A percentile compares a stretch with the other conserved stretches of the same genome.
phyloP scores from a whole-genome alignment of 164 flowering plant genomes.

The Berberis thunbergii region DNA sequence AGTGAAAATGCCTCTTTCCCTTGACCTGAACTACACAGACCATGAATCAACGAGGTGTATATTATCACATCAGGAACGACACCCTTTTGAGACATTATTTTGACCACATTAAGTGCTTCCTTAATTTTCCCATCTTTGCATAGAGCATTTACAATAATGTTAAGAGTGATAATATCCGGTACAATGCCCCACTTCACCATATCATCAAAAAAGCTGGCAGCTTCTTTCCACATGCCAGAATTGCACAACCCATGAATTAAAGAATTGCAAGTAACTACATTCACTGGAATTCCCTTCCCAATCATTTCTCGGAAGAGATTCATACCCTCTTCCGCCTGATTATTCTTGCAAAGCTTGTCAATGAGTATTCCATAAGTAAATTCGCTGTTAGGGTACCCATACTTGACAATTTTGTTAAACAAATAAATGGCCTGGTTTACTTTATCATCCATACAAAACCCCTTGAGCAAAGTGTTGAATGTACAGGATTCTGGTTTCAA shows the following conservation, averaged over 20 bases:
- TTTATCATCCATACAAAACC: constrained; percentile 7
- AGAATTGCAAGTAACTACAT: neutral
- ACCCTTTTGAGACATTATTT: constrained; percentile 7
- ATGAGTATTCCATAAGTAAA: constrained; percentile 10
- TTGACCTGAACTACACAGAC: constrained; percentile 1
- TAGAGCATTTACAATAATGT: too few relatives aligned
- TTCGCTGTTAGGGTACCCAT: constrained; percentile 1
- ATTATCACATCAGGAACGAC: neutral
- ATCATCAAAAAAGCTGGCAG: too few relatives aligned
- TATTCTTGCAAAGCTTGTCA: constrained; percentile 10
- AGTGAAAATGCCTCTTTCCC: too few relatives aligned
- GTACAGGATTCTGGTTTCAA: neutral
- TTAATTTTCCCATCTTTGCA: constrained; percentile 3
- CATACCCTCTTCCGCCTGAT: constrained; percentile 6
- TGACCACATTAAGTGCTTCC: constrained; percentile 14
- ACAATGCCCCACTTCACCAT: constrained; percentile 3
- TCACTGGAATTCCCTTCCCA: constrained; percentile 1
- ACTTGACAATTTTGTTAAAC: constrained; percentile 7
- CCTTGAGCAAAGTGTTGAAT: constrained; percentile 13
- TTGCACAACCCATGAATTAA: constrained; percentile 6
- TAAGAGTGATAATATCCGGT: neutral
- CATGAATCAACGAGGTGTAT: constrained; percentile 11
- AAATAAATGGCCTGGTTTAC: constrained; percentile 1
- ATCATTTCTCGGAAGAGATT: constrained; percentile 8
- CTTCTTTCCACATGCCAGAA: too few relatives aligned